These are phyloP conservation scores for Lasiosphaeriaceae sp. DNA, from an alignment of 495 filamentous ascomycete species.

Conservation along the genomic window DNA sequence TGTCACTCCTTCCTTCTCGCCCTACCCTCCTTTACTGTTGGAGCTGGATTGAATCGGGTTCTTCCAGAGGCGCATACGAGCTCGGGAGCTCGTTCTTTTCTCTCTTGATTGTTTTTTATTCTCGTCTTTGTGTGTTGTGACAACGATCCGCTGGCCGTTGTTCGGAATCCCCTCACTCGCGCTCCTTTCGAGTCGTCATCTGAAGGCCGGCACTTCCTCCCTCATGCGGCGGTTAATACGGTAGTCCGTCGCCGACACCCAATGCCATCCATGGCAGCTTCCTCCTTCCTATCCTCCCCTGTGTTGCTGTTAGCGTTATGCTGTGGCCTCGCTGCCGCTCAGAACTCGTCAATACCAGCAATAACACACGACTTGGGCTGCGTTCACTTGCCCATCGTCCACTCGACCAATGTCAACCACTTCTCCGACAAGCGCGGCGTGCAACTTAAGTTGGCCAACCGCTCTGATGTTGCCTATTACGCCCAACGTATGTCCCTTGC, in stretches of 20 bases:
- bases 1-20: neutral
- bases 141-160: neutral
- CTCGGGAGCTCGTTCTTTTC: constrained; percentile 9
- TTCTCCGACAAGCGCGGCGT: constrained; percentile 38
- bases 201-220: neutral
- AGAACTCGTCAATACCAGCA: constrained; percentile 6
- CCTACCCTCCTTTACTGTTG: neutral
- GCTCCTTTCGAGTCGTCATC: constrained; percentile 3
- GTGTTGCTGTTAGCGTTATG: constrained; percentile 28
- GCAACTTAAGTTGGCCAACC: constrained; percentile 41
- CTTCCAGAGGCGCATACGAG: constrained; percentile 8
- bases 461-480: constrained; percentile 48
- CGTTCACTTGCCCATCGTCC: constrained; percentile 43
- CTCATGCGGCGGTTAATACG: constrained; percentile 30
- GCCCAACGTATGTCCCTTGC: constrained; percentile 32
- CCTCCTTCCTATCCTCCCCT: constrained; percentile 26
- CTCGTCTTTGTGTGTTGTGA: neutral
- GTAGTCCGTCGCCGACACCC: constrained; percentile 15
- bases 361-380: constrained; percentile 27
- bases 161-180: neutral
- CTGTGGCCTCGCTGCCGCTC: constrained; percentile 18
- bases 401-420: constrained; percentile 39
- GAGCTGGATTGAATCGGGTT: neutral
- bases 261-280: constrained; percentile 38
- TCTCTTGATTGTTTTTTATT: constrained; percentile 2